Evolutionary conservation across 768 basidiomycete species (phyloP), one percentile per base, ranked within the genome.

Genomic region (Tylopilus cervinicoccineus): DNA sequence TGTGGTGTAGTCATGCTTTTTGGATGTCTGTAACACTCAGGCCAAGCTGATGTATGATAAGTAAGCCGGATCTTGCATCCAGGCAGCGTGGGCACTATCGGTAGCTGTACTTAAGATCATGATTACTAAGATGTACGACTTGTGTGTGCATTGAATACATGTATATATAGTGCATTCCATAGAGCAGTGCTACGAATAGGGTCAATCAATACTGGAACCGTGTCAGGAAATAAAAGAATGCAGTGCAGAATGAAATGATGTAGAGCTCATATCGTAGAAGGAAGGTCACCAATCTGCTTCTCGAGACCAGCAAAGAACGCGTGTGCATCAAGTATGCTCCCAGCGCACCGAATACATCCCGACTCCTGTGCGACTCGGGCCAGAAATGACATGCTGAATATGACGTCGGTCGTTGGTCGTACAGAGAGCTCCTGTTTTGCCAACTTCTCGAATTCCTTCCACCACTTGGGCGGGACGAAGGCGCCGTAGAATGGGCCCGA

Each of bases 401-500:
- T 75, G 38, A 75, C 70, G 22, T 77, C 77, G 16, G 81, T 75
- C 47, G 78, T 76, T 32, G 84, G 84, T 36, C 81, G 70, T 39
- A 61, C 58, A 22, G 66, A 65, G 47, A 88, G 65, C 59, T 88
- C 86, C 59, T 76, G 75, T 57, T 59, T 76, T 31, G 84, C 86
- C 48, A 69, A 59, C 60, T 60, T 73, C 61, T 78, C 75, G 56
- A 79, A 89, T 51, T 78, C 77, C 19, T 61, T 60, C 86, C 85
- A 88, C 86, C 85, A 88, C 62, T 75, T 76, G 19, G 87, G 86
- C 6, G 73, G 71, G 6, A 70, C 69, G 48, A 78, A 69, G 42
- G 73, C 67, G 2, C 73, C 67, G 64, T 70, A 71, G 47, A 61
- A 64, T 13, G 67, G 59, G 62, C 79, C 79, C 33, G 83, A 86